These are phyloP conservation scores for Conringia planisiliqua DNA, from an alignment of 345 rosid species.

Conservation along the genomic window DNA sequence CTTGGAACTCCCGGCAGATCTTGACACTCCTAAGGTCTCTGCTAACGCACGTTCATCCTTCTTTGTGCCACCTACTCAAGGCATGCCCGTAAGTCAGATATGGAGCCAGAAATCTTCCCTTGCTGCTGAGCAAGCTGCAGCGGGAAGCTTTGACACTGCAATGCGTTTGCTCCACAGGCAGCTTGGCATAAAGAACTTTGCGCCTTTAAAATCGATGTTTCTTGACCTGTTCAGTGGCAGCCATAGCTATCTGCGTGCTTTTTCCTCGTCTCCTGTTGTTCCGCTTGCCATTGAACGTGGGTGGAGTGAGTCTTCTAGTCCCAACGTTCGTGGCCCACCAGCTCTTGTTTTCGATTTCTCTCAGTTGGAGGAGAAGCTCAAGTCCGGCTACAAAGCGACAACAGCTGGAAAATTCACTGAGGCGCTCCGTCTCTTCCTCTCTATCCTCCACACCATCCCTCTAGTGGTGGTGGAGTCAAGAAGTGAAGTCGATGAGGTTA, in stretches of 20 bases:
- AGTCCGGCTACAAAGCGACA: constrained; percentile 78
- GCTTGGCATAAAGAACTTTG: constrained; percentile 8
- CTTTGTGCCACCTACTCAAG: background rate
- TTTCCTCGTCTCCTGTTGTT: constrained; percentile 65
- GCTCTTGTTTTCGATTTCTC: constrained; percentile 64
- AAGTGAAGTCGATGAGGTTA: constrained; percentile 91
- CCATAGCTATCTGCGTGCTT: constrained; percentile 70
- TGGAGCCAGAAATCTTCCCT: background rate
- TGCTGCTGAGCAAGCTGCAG: constrained; percentile 4
- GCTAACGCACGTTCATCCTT: background rate
- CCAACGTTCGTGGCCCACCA: constrained; percentile 83
- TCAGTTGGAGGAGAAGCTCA: constrained; percentile 76
- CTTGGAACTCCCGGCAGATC: background rate
- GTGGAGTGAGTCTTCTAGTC: constrained; percentile 68
- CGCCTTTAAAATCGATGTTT: constrained; percentile 21
- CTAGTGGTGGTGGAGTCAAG: constrained; percentile 78
- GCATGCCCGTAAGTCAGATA: background rate
- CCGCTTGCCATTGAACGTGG: constrained; percentile 73
- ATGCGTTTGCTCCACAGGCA: constrained; percentile 1
- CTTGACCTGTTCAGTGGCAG: constrained; percentile 62
- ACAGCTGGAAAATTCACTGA: constrained; percentile 66
- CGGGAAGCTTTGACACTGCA: background rate
- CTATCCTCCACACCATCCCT: constrained; percentile 82
- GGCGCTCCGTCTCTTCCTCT: constrained; percentile 58
- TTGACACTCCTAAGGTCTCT: background rate